Evolutionary conservation across 495 filamentous ascomycete species (phyloP).

Genomic region (Aspergillus haitiensis): DNA sequence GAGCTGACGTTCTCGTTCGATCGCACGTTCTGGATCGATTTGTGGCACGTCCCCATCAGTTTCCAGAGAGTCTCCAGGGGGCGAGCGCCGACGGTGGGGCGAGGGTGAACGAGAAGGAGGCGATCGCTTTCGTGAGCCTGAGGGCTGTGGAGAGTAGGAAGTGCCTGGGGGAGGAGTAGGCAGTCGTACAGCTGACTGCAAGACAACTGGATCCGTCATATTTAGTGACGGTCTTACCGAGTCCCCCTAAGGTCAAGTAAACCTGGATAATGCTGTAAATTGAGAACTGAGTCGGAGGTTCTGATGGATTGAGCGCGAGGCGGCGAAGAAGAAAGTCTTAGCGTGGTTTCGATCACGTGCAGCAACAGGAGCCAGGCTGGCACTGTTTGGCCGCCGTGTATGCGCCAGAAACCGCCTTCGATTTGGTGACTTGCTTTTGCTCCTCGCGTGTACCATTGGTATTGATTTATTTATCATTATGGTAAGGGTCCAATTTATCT

Average conservation of each 20-base stretch:
- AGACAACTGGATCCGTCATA: slow-evolving; percentile 51
- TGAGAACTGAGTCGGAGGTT: slow-evolving; percentile 20
- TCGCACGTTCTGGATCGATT: slow-evolving; percentile 55
- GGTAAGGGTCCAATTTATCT: slow-evolving; percentile 20
- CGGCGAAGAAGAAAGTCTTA: slow-evolving; percentile 38
- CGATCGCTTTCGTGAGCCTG: slow-evolving; percentile 59
- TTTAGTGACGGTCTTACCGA: slow-evolving; percentile 16
- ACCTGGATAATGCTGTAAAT: slow-evolving; percentile 10
- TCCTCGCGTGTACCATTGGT: not conserved
- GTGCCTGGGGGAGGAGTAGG: slow-evolving; percentile 63
- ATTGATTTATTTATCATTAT: slow-evolving; percentile 27
- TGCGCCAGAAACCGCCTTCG: not conserved
- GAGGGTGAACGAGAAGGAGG: slow-evolving; percentile 65
- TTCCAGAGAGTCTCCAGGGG: slow-evolving; percentile 45
- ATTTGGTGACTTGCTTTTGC: slow-evolving; percentile 4
- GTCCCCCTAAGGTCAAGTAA: slow-evolving; percentile 8
- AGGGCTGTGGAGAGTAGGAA: slow-evolving; percentile 45
- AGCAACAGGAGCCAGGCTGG: slow-evolving; percentile 26
- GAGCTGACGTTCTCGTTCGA: slow-evolving; percentile 64
- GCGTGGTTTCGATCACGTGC: slow-evolving; percentile 32
- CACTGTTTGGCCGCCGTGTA: slow-evolving; percentile 13
- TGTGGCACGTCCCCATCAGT: slow-evolving; percentile 45
- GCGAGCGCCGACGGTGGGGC: slow-evolving; percentile 60
- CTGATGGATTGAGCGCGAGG: slow-evolving; percentile 21
- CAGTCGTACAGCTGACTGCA: slow-evolving; percentile 68